Evolutionary conservation across 169 alveolate species (phyloP), one percentile per base, ranked within the genome.

Genomic region (Theileria equi): DNA sequence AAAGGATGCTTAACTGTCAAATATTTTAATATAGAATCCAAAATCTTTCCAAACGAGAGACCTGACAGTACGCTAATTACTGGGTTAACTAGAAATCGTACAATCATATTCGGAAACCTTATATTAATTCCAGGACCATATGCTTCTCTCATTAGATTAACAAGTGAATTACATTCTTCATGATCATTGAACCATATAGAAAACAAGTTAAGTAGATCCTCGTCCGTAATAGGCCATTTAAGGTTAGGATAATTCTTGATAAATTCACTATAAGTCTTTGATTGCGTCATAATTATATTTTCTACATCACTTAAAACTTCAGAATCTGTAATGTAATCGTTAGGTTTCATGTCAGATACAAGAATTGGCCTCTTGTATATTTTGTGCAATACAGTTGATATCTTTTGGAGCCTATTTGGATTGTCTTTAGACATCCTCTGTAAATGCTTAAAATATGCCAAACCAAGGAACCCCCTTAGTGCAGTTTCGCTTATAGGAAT

Each of bases 201-300:
- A 63, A 62, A 72, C 16, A 72, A 36, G 29, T 72, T 62, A 35
- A 72, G 41, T 40, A 59, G 55, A 5, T 66, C 63, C 7, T 72
- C 70, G 38, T 72, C 83, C 36, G 36, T 66, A 21, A 63, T 68
- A 23, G 83, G 83, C 76, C 77, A 72, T 35, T 61, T 48, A 21
- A 72, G 48, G 38, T 72, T 70, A 25, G 83, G 78, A 52, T 72
- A 72, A 8, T 49, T 36, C 25, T 41, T 36, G 0, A 58, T 21
- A 41, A 72, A 72, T n/a, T 63, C 23, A 41, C 17, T 58, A 52
- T 44, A 59, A 1, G 35, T 28, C 50, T 61, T 69, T 17, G 57
- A 10, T 36, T 72, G 62, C 35, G 83, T 66, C 48, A 40, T 72
- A 8, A 28, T 40, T 36, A 72, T 19, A 34, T 59, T 72, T 2